A percentile compares a stretch with the other conserved stretches of the same genome.
These are phyloP conservation scores for Hyphochytrium catenoides DNA, from an alignment of 352 stramenopile species.

Conservation along the genomic window DNA sequence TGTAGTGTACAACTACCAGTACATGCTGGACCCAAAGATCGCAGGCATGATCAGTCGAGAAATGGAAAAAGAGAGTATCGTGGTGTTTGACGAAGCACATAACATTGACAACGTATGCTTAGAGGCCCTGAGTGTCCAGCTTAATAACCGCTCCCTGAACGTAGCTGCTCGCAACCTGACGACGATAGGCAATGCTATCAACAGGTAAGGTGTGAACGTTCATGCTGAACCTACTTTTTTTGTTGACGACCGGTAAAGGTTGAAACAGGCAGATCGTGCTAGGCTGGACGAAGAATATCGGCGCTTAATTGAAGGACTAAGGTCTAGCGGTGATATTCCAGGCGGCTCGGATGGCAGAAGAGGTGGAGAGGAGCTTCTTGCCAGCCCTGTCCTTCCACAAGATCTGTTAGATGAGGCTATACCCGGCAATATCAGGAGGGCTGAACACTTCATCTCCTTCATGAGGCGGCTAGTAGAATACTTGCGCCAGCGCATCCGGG, in stretches of 20 bases:
- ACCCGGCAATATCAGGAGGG: conserved; percentile 88
- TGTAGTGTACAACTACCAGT: conserved; percentile 99
- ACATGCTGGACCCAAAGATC: conserved; percentile 98
- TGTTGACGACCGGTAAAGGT: conserved; percentile 28
- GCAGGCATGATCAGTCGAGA: conserved; percentile 65
- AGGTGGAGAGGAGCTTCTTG: conserved; percentile 30
- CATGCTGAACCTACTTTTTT: neutral
- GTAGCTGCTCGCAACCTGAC: conserved; percentile 70
- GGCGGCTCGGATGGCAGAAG: conserved; percentile 26
- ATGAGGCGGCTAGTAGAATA: conserved; percentile 91
- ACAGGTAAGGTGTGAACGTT: neutral
- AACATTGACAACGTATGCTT: conserved; percentile 99
- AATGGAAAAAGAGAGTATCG: conserved; percentile 74
- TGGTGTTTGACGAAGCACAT: conserved; percentile 95
- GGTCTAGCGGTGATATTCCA: conserved; percentile 56
- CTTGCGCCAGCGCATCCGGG: conserved; percentile 40
- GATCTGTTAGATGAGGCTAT: conserved; percentile 91
- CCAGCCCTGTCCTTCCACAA: conserved; percentile 52
- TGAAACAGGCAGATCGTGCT: conserved; percentile 73
- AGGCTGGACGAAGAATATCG: conserved; percentile 82
- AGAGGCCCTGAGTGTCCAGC: conserved; percentile 86
- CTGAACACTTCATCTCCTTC: conserved; percentile 94
- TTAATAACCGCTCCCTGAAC: conserved; percentile 75
- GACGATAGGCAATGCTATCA: conserved; percentile 21
- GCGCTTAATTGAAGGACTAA: conserved; percentile 79